phyloP scores from a whole-genome alignment of 768 basidiomycete species.

The Amyloporia xantha region DNA sequence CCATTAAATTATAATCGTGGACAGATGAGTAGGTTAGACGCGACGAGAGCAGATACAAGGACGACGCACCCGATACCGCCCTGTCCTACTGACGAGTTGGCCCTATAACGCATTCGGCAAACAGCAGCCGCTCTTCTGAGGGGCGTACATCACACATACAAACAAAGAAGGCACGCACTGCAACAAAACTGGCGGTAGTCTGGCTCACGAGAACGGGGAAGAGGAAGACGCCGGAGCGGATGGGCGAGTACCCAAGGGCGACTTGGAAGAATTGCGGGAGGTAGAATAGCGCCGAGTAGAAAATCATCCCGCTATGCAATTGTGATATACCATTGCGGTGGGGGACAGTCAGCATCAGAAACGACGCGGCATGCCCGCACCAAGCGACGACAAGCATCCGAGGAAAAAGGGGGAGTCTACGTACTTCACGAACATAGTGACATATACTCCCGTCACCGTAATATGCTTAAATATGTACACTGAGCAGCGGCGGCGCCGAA shows the following conservation, averaged over 20 bases:
- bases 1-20: neutral
- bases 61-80: conserved; percentile 58
- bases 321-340: too few relatives aligned
- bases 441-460: conserved; percentile 64
- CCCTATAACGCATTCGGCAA: conserved; percentile 32
- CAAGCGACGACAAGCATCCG: neutral
- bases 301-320: conserved; percentile 56
- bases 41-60: conserved; percentile 27
- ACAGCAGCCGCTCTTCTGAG: neutral
- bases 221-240: conserved; percentile 57
- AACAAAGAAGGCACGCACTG: conserved; percentile 26
- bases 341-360: too few relatives aligned
- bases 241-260: conserved; percentile 57
- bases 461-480: conserved; percentile 66
- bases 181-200: conserved; percentile 47
- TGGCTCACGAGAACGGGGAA: conserved; percentile 65
- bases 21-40: neutral
- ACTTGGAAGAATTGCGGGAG: conserved; percentile 75
- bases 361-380: neutral
- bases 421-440: conserved; percentile 63
- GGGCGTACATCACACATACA: neutral
- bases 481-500: conserved; percentile 15
- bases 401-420: conserved; percentile 7
- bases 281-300: conserved; percentile 62
- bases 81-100: conserved; percentile 55